Evolutionary conservation across 1,284 basidiomycete genomes (phyloP).

Genomic region (Xanthoconium separans): DNA sequence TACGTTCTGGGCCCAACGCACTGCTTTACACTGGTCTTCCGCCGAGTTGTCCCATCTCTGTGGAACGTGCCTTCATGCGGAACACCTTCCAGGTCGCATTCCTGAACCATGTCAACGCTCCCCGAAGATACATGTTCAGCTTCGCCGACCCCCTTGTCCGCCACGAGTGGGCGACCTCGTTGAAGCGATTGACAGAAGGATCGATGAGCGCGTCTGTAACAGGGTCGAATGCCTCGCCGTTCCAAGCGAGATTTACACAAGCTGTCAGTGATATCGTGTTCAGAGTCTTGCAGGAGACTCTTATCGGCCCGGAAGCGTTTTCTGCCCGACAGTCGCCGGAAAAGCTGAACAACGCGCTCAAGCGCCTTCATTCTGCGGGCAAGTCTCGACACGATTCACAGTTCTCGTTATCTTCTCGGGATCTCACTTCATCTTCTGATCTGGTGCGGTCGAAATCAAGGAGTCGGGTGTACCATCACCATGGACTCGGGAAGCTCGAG

Average conservation of each 20-base stretch:
- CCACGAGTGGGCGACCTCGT: conserved; percentile 70
- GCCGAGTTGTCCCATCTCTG: conserved; percentile 68
- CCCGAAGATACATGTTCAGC: conserved; percentile 91
- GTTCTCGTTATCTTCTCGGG: conserved; percentile 21
- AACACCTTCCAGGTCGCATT: conserved; percentile 93
- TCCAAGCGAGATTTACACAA: conserved; percentile 49
- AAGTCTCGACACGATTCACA: conserved; percentile 28
- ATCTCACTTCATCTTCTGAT: conserved; percentile 25
- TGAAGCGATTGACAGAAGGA: conserved; percentile 65
- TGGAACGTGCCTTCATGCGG: conserved; percentile 92
- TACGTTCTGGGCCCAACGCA: conserved; percentile 77
- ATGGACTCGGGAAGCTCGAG: conserved; percentile 60
- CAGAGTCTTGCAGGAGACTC: conserved; percentile 78
- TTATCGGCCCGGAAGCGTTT: conserved; percentile 50
- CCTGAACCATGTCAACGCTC: conserved; percentile 62
- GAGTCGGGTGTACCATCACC: conserved; percentile 61
- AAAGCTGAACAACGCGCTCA: conserved; percentile 26
- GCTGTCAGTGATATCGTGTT: conserved; percentile 76
- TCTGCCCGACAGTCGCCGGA: conserved; percentile 21
- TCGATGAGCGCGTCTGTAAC: conserved; percentile 38
- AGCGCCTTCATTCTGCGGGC: conserved; percentile 24
- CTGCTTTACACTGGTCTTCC: conserved; percentile 79
- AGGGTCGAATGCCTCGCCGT: conserved; percentile 33
- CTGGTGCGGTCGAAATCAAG: conserved; percentile 68
- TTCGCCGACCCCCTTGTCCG: conserved; percentile 75